phyloP scores from a whole-genome alignment of 2,329 filamentous ascomycete species.

The Fusarium sp. region DNA sequence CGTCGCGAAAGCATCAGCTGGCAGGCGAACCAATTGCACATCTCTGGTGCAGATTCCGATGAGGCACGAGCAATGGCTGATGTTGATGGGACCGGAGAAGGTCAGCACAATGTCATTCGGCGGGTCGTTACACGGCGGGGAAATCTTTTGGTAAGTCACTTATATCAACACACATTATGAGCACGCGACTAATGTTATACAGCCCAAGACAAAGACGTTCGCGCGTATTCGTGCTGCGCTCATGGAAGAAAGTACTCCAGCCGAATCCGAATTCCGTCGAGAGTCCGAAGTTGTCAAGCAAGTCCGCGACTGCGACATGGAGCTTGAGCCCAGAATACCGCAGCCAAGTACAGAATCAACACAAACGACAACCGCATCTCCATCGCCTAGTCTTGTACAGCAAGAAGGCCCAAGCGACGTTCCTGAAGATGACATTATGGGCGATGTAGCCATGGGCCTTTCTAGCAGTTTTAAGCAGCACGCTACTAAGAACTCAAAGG shows the following conservation, averaged over 20 bases:
- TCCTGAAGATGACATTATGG: slow-evolving; percentile 77
- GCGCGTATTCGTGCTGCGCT: slow-evolving; percentile 91
- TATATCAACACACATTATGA: background rate
- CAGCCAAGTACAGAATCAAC: slow-evolving; percentile 60
- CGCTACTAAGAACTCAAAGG: slow-evolving; percentile 77
- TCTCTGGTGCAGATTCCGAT: slow-evolving; percentile 78
- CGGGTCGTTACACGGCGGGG: slow-evolving; percentile 87
- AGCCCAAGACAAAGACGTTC: slow-evolving; percentile 98
- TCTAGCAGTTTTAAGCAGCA: slow-evolving; percentile 82
- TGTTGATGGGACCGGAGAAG: slow-evolving; percentile 63
- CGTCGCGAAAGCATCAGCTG: slow-evolving; percentile 90
- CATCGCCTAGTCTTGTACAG: slow-evolving; percentile 76
- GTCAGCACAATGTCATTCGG: slow-evolving; percentile 81
- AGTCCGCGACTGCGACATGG: slow-evolving; percentile 88
- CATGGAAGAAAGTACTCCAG: slow-evolving; percentile 86
- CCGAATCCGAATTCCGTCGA: slow-evolving; percentile 88
- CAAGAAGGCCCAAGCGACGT: slow-evolving; percentile 77
- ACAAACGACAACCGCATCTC: slow-evolving; percentile 69
- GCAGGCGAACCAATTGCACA: slow-evolving; percentile 88
- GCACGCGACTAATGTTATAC: slow-evolving; percentile 48
- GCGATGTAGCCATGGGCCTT: slow-evolving; percentile 62
- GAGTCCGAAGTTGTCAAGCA: slow-evolving; percentile 97
- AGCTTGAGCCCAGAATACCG: slow-evolving; percentile 63
- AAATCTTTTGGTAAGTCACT: slow-evolving; percentile 80
- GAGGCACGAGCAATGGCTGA: slow-evolving; percentile 77